phyloP scores from a whole-genome alignment of 1,284 basidiomycete genomes.

The Sporisorium sorghi region DNA sequence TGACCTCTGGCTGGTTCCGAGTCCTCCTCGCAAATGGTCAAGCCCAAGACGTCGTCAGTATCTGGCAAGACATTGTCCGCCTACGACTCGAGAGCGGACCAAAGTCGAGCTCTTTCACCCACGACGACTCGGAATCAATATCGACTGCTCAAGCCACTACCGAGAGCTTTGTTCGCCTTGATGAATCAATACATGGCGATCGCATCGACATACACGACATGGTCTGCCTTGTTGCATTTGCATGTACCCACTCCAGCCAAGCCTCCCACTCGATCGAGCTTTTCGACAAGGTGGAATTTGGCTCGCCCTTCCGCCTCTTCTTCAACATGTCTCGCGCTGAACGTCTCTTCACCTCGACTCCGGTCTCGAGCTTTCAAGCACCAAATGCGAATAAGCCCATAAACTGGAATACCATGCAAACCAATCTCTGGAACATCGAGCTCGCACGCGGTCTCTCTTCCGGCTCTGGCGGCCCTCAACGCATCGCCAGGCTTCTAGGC shows the following conservation, averaged over 20 bases:
- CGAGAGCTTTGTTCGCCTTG: slow-evolving; percentile 31
- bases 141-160: neutral
- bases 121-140: neutral
- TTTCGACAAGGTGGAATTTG: slow-evolving; percentile 53
- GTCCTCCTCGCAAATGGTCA: slow-evolving; percentile 19
- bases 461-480: slow-evolving; percentile 50
- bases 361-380: neutral
- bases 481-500: slow-evolving; percentile 55
- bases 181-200: slow-evolving; percentile 14
- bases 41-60: slow-evolving; percentile 11
- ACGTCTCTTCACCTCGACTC: slow-evolving; percentile 20
- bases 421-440: slow-evolving; percentile 33
- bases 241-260: slow-evolving; percentile 6
- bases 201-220: slow-evolving; percentile 45
- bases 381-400: neutral
- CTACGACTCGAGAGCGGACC: slow-evolving; percentile 13
- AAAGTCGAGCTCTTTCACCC: neutral
- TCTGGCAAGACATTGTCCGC: slow-evolving; percentile 35
- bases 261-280: slow-evolving; percentile 21
- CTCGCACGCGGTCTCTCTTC: slow-evolving; percentile 54
- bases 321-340: slow-evolving; percentile 40
- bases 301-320: slow-evolving; percentile 53
- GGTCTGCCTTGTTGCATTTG: slow-evolving; percentile 47
- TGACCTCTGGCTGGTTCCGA: slow-evolving; percentile 23
- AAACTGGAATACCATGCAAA: slow-evolving; percentile 11